Evolutionary conservation across 331 rosid genomes (phyloP).

Genomic region (Ulmus americana): DNA sequence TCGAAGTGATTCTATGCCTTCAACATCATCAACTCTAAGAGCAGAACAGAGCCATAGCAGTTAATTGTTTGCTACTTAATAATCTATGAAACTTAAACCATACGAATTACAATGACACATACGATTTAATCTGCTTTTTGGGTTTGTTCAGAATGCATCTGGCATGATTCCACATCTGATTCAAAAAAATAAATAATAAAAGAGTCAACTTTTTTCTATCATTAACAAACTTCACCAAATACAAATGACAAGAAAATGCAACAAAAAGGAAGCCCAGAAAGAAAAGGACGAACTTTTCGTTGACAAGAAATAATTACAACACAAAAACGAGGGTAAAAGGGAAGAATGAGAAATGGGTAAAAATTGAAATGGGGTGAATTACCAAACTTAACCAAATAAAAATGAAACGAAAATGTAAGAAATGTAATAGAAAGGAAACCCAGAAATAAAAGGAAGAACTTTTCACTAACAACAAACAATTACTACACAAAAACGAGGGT

Average conservation of each 20-base stretch:
- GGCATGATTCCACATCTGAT: slow-evolving; percentile 96
- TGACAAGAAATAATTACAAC: neutral
- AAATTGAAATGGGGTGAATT: neutral
- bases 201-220: neutral
- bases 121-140: slow-evolving; percentile 77
- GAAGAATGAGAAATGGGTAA: neutral
- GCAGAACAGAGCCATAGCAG: slow-evolving; percentile 14
- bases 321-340: neutral
- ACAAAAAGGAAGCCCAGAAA: too few relatives aligned
- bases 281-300: neutral
- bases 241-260: neutral
- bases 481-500: neutral
- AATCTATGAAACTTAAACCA: neutral
- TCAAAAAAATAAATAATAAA: neutral
- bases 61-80: slow-evolving; percentile 12
- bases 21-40: slow-evolving; percentile 73
- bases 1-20: slow-evolving; percentile 75
- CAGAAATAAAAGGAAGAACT: neutral
- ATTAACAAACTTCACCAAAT: neutral
- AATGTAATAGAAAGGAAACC: neutral
- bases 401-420: neutral
- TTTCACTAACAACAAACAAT: neutral
- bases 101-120: slow-evolving; percentile 25
- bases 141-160: slow-evolving; percentile 66
- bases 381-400: neutral